phyloP scores from a whole-genome alignment of 257 asterid genomes.

The Osmanthus fragrans region DNA sequence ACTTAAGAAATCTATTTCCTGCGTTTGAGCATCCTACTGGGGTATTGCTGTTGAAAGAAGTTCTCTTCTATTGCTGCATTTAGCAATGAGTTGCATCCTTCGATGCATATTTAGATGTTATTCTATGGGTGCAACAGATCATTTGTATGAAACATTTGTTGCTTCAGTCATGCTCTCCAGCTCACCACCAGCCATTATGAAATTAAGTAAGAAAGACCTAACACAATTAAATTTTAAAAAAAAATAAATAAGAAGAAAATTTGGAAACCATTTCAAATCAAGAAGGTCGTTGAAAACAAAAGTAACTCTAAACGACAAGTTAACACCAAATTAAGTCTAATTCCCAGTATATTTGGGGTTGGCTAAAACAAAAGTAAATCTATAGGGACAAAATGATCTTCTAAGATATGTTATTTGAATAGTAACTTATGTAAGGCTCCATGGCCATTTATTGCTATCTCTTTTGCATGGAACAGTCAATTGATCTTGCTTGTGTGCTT shows the following conservation, averaged over 20 bases:
- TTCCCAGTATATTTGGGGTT: too few relatives aligned
- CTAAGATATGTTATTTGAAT: background rate
- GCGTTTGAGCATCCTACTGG: background rate
- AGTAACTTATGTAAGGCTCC: background rate
- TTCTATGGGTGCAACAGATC: background rate
- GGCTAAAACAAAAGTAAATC: too few relatives aligned
- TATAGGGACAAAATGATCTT: too few relatives aligned
- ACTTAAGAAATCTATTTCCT: background rate
- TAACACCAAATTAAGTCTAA: background rate
- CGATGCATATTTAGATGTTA: background rate
- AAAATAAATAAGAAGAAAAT: too few relatives aligned
- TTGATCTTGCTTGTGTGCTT: background rate
- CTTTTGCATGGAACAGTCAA: too few relatives aligned
- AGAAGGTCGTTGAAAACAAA: background rate
- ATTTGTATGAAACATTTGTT: background rate
- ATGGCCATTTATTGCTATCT: background rate
- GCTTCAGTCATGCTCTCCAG: background rate
- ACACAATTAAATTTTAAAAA: too few relatives aligned
- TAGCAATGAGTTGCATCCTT: slow-evolving; percentile 1
- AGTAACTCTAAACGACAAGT: background rate
- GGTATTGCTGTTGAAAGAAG: background rate
- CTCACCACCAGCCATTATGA: background rate
- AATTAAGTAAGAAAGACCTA: too few relatives aligned
- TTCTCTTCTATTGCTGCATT: background rate
- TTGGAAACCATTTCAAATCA: too few relatives aligned